phyloP scores from a whole-genome alignment of 2,329 filamentous ascomycete species.

The Beauveria bassiana region DNA sequence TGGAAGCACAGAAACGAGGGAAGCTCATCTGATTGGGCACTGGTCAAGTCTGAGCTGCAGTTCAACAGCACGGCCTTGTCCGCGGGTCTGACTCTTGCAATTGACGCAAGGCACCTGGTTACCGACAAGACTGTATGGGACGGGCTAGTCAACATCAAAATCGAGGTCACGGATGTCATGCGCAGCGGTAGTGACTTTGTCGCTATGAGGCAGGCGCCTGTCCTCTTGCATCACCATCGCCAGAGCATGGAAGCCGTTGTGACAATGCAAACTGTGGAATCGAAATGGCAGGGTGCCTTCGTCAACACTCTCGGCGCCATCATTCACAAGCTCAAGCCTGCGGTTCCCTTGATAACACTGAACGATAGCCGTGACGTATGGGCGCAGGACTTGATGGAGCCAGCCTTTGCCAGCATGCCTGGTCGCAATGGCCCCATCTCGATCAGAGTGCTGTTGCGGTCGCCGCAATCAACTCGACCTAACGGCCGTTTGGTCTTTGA shows the following conservation, averaged over 20 bases:
- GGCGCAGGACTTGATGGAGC: conserved; percentile 29
- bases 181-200: conserved; percentile 1
- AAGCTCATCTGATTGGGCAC: neutral
- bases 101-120: neutral
- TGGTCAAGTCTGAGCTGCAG: neutral
- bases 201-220: conserved; percentile 1
- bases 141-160: neutral
- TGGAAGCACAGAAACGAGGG: neutral
- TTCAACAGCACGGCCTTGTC: neutral
- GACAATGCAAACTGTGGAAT: neutral
- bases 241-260: neutral
- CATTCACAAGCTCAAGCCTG: neutral
- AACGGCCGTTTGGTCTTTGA: neutral
- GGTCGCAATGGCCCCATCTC: conserved; percentile 22
- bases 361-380: conserved; percentile 21
- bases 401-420: conserved; percentile 26
- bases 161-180: neutral
- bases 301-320: neutral
- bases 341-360: neutral
- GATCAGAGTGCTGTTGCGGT: conserved; percentile 22
- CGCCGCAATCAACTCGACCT: neutral
- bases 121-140: neutral
- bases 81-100: neutral
- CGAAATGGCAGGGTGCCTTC: neutral
- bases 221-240: conserved; percentile 11